Evolutionary conservation across 805 yeast species (phyloP).

Genomic region (Candida peoriensis): DNA sequence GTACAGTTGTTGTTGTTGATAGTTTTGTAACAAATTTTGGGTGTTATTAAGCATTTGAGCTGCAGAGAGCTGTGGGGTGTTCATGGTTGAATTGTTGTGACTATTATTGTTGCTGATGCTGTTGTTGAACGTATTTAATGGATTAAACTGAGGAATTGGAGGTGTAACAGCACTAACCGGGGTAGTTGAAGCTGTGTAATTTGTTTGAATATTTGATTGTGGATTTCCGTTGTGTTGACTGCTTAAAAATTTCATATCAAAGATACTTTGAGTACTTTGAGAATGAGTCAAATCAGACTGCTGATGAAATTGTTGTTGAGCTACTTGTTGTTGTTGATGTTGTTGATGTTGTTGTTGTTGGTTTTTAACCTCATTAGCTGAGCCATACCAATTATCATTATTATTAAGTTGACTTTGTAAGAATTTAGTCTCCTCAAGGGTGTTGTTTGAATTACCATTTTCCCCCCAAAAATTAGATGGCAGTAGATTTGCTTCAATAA

Average conservation of each 20-base stretch:
- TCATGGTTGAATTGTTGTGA: neutral
- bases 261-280: conserved; percentile 10
- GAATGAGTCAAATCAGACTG: conserved; percentile 11
- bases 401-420: conserved; percentile 7
- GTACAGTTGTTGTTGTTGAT: conserved; percentile 20
- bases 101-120: conserved; percentile 1
- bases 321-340: neutral
- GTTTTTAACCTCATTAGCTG: neutral
- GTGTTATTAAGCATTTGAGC: conserved; percentile 10
- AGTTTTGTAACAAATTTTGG: conserved; percentile 14
- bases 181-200: conserved; percentile 11
- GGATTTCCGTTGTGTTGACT: conserved; percentile 1
- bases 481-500: conserved; percentile 24
- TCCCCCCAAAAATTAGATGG: conserved; percentile 32
- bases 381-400: neutral
- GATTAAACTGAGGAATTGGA: conserved; percentile 6
- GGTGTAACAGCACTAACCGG: conserved; percentile 11
- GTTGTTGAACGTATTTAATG: conserved; percentile 3
- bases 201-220: conserved; percentile 3
- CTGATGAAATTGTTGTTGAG: conserved; percentile 1
- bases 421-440: conserved; percentile 13
- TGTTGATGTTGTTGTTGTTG: neutral
- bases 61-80: neutral
- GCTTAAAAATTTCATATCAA: conserved; percentile 16
- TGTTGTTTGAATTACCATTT: conserved; percentile 4